Evolutionary conservation across 345 rosid species (phyloP).

Genomic region (Acer campestre): DNA sequence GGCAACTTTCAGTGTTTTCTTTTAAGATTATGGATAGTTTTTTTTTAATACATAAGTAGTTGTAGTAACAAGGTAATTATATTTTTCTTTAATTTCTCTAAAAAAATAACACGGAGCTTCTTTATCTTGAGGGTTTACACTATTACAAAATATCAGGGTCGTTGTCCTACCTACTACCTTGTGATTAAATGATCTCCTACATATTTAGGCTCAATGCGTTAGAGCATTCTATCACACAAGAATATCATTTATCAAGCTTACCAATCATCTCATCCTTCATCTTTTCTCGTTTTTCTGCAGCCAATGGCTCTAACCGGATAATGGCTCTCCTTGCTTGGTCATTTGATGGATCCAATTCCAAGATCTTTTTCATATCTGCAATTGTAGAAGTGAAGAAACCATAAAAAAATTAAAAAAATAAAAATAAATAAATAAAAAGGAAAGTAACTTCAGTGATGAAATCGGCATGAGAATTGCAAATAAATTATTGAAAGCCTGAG

Average conservation of each 20-base stretch:
- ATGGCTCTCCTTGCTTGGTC: constrained; percentile 71
- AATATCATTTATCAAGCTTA: constrained; percentile 36
- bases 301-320: constrained; percentile 75
- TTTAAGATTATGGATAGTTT: too few relatives aligned
- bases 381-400: constrained; percentile 1
- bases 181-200: neutral
- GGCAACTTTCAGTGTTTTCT: neutral
- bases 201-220: neutral
- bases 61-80: neutral
- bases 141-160: neutral
- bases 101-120: neutral
- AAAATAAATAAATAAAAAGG: neutral
- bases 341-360: constrained; percentile 84
- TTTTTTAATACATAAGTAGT: neutral
- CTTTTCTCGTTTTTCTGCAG: constrained; percentile 88
- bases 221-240: neutral
- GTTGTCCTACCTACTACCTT: neutral
- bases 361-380: constrained; percentile 79
- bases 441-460: neutral
- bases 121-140: neutral
- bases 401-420: too few relatives aligned
- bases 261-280: constrained; percentile 99
- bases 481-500: neutral
- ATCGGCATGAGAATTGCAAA: constrained; percentile 12
- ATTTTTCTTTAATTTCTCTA: neutral